Evolutionary conservation across 345 rosid species (phyloP).

Genomic region (Ceriops decandra): DNA sequence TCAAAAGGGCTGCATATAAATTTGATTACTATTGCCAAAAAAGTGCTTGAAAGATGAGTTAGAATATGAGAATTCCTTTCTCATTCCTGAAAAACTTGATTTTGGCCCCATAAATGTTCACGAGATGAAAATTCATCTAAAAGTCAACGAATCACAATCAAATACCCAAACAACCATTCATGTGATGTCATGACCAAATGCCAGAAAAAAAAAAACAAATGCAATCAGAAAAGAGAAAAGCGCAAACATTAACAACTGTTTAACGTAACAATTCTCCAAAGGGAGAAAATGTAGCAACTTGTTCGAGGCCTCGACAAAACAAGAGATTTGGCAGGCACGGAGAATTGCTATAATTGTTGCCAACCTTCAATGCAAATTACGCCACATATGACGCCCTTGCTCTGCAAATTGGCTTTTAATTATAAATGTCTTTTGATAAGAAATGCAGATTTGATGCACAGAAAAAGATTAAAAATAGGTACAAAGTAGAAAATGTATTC

Average conservation of each 20-base stretch:
- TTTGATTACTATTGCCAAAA: too few relatives aligned
- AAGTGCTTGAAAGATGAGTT: neutral
- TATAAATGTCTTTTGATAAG: neutral
- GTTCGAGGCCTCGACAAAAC: constrained; percentile 77
- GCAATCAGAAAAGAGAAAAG: neutral
- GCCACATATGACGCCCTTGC: constrained; percentile 56
- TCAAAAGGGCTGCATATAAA: neutral
- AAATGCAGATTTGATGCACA: too few relatives aligned
- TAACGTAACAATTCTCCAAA: too few relatives aligned
- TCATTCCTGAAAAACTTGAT: neutral
- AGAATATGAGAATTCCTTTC: neutral
- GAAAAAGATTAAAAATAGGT: too few relatives aligned
- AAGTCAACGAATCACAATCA: too few relatives aligned
- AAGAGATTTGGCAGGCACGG: constrained; percentile 60
- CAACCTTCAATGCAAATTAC: constrained; percentile 76
- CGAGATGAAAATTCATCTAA: too few relatives aligned
- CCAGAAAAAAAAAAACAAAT: too few relatives aligned
- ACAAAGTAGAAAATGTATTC: neutral
- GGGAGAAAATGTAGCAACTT: constrained; percentile 47
- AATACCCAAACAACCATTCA: too few relatives aligned
- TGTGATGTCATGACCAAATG: too few relatives aligned
- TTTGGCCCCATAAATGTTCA: too few relatives aligned
- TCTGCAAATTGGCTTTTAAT: constrained; percentile 61
- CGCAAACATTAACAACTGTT: neutral
- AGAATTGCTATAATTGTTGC: constrained; percentile 59